A percentile compares a stretch with the other conserved stretches of the same genome.
Conservation (phyloP, 1,284 basidiomycete species). For the Cryptococcus sp. region DNA sequence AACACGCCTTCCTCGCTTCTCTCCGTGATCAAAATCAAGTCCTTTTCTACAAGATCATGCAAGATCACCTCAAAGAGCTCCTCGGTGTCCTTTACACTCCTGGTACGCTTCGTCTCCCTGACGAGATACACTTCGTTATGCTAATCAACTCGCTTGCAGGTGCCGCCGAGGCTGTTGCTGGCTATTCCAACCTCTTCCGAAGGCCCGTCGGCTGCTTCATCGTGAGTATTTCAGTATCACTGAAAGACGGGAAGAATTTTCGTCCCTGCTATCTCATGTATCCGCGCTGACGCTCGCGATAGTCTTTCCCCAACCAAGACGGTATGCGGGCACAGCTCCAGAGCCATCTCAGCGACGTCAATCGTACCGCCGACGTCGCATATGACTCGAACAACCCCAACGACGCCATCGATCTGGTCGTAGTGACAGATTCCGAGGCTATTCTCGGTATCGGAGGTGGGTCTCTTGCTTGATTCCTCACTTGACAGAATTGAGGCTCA, state of each 20-base stretch:
- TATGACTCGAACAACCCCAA: slow-evolving; percentile 64
- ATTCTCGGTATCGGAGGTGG: slow-evolving; percentile 68
- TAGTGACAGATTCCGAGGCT: slow-evolving; percentile 79
- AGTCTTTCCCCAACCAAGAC: slow-evolving; percentile 64
- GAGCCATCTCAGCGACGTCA: slow-evolving; percentile 50
- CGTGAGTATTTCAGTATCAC: slow-evolving; percentile 15
- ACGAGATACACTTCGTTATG: background rate
- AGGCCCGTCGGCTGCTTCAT: slow-evolving; percentile 58
- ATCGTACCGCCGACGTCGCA: slow-evolving; percentile 65
- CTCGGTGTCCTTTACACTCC: slow-evolving; percentile 72
- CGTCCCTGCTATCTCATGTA: background rate
- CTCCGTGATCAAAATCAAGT: slow-evolving; percentile 64
- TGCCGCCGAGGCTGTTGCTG: slow-evolving; percentile 59
- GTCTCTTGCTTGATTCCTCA: slow-evolving; percentile 3
- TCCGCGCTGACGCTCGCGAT: background rate
- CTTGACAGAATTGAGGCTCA: background rate
- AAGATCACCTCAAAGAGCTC: slow-evolving; percentile 69
- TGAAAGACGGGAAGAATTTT: background rate
- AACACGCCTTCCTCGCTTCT: slow-evolving; percentile 57
- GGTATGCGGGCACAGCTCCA: slow-evolving; percentile 62
- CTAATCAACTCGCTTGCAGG: slow-evolving; percentile 11
- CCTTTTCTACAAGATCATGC: slow-evolving; percentile 70
- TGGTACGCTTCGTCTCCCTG: slow-evolving; percentile 25
- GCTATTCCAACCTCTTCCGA: slow-evolving; percentile 79
- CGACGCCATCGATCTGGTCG: slow-evolving; percentile 65